Conservation (phyloP, 2,329 filamentous ascomycete genomes). For the Phaeophleospora eucalypticola region DNA sequence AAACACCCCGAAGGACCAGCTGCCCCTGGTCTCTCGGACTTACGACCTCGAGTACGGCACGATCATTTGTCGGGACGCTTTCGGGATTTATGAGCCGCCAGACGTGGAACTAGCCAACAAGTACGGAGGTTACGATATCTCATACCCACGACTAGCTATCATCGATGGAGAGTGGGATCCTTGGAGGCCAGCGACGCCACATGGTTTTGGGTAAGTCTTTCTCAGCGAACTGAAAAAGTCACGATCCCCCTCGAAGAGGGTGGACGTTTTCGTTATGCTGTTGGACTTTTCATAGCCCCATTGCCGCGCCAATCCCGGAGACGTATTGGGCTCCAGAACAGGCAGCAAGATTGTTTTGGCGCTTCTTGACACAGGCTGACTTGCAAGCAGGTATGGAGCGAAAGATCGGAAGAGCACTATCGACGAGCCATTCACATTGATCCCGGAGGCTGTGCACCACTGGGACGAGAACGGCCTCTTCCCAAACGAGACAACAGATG, state of each 20-base stretch:
- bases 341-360: no score
- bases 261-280: no score
- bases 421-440: conserved; percentile 68
- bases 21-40: conserved; percentile 68
- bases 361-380: conserved; percentile 6
- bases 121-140: conserved; percentile 66
- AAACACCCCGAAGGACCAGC: conserved; percentile 59
- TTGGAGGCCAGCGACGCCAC: conserved; percentile 70
- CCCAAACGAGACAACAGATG: conserved; percentile 55
- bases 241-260: no score
- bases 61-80: conserved; percentile 61
- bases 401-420: conserved; percentile 56
- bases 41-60: conserved; percentile 61
- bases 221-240: neutral
- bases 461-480: conserved; percentile 51
- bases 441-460: conserved; percentile 72
- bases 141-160: conserved; percentile 70
- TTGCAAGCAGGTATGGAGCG: conserved; percentile 35
- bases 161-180: conserved; percentile 76
- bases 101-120: conserved; percentile 67
- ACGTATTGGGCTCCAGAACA: no score
- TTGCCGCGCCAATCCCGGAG: no score
- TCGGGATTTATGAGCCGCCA: conserved; percentile 63
- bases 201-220: conserved; percentile 51
- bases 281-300: no score